Conservation (phyloP, 1,284 basidiomycete species). For the Microbotryomycetes sp. region DNA sequence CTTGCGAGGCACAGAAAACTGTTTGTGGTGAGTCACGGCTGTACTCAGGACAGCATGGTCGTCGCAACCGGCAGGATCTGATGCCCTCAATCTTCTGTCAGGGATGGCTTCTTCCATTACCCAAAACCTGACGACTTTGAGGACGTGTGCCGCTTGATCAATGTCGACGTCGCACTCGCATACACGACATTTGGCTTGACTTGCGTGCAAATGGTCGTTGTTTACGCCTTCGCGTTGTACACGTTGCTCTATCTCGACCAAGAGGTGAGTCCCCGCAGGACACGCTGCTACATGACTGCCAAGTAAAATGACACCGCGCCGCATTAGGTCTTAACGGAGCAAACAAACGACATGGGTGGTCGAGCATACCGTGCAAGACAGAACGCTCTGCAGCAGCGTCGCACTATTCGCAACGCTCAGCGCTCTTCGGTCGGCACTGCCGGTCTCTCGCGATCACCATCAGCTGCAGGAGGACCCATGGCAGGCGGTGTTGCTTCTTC, state of each 20-base stretch:
- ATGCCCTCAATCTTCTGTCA: background rate
- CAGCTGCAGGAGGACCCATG: background rate
- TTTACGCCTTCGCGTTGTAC: conserved; percentile 36
- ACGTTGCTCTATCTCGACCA: conserved; percentile 44
- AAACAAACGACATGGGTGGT: conserved; percentile 22
- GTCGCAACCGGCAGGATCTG: background rate
- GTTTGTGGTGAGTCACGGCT: conserved; percentile 24
- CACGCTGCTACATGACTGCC: background rate
- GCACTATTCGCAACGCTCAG: conserved; percentile 1
- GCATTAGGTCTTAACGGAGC: conserved; percentile 20
- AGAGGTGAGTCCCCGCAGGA: conserved; percentile 48
- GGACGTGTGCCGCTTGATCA: conserved; percentile 42
- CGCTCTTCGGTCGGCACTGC: background rate
- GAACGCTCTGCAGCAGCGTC: conserved; percentile 9
- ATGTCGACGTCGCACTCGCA: conserved; percentile 40
- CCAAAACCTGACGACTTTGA: conserved; percentile 41
- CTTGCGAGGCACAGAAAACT: conserved; percentile 42
- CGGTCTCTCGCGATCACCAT: background rate
- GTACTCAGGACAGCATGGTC: background rate
- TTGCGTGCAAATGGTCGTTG: conserved; percentile 38
- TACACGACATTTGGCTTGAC: conserved; percentile 44
- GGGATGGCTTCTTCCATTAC: conserved; percentile 45
- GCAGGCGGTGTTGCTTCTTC: background rate
- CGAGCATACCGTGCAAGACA: conserved; percentile 22
- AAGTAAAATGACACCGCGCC: too few species aligned